phyloP scores from a whole-genome alignment of 129 eudicot species.

The Ambrosia trifida region DNA sequence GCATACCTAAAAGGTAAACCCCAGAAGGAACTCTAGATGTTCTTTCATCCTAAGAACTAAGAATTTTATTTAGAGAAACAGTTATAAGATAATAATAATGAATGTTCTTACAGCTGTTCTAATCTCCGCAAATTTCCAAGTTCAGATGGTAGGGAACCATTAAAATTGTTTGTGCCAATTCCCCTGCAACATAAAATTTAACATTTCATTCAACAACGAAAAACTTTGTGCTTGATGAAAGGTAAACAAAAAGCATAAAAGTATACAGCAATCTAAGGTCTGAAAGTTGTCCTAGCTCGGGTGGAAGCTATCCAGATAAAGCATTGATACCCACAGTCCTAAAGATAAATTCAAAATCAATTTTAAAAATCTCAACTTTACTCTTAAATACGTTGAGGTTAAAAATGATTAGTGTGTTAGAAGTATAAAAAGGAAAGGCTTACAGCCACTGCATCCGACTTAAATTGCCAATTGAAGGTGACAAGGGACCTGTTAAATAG shows the following conservation, averaged over 20 bases:
- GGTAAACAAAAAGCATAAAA: neutral
- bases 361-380: neutral
- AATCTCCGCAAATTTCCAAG: conserved; percentile 55
- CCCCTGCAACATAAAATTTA: conserved; percentile 41
- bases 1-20: neutral
- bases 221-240: neutral
- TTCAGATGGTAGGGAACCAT: conserved; percentile 71
- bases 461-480: conserved; percentile 69
- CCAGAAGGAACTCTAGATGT: neutral
- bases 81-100: neutral
- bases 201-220: neutral
- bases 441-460: conserved; percentile 75
- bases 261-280: conserved; percentile 40
- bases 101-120: conserved; percentile 53
- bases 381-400: conserved; percentile 1
- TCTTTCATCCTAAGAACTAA: neutral
- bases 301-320: conserved; percentile 64
- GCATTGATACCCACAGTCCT: conserved; percentile 74
- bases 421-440: conserved; percentile 18
- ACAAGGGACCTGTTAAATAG: conserved; percentile 64
- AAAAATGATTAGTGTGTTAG: neutral
- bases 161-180: conserved; percentile 57
- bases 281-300: conserved; percentile 63
- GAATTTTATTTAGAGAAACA: neutral
- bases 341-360: conserved; percentile 2